phyloP scores from a whole-genome alignment of 176 grass and related monocot genomes.

The Metroxylon sagu region DNA sequence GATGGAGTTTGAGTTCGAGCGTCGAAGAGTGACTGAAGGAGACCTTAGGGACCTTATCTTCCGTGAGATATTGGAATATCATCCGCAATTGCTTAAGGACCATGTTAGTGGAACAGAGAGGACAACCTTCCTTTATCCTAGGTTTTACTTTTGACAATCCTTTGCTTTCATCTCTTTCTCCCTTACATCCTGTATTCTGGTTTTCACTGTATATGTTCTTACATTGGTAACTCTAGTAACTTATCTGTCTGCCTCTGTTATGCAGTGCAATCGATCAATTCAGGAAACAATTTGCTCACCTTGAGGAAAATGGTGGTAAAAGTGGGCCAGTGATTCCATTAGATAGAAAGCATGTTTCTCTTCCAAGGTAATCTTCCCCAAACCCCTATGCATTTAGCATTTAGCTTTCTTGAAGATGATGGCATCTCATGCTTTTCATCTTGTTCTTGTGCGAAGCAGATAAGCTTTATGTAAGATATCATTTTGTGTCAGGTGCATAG shows the following conservation, averaged over 20 bases:
- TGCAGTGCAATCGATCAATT: conserved; percentile 96
- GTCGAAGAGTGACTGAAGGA: conserved; percentile 89
- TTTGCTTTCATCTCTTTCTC: conserved; percentile 18
- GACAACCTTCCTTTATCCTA: conserved; percentile 93
- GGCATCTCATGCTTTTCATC: no score
- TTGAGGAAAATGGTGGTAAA: conserved; percentile 83
- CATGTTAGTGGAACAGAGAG: conserved; percentile 88
- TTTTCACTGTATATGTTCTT: no score
- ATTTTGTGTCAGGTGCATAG: no score
- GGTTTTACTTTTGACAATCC: conserved; percentile 27
- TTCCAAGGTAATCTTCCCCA: conserved; percentile 61
- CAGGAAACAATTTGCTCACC: conserved; percentile 84
- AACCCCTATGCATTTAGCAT: no score
- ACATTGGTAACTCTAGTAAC: no score
- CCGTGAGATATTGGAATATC: conserved; percentile 91
- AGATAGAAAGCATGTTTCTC: conserved; percentile 86
- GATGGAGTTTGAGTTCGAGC: conserved; percentile 98
- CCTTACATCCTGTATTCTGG: no score
- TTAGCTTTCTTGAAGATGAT: no score
- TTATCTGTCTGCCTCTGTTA: conserved; percentile 6
- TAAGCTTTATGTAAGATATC: no score
- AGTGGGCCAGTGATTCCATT: conserved; percentile 50
- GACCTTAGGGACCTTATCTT: conserved; percentile 95
- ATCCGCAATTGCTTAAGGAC: conserved; percentile 91
- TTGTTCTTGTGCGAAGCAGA: no score